Evolutionary conservation across 2,329 filamentous ascomycete genomes (phyloP), one percentile per base, ranked within the genome.

Genomic region (Penicillium sp.): DNA sequence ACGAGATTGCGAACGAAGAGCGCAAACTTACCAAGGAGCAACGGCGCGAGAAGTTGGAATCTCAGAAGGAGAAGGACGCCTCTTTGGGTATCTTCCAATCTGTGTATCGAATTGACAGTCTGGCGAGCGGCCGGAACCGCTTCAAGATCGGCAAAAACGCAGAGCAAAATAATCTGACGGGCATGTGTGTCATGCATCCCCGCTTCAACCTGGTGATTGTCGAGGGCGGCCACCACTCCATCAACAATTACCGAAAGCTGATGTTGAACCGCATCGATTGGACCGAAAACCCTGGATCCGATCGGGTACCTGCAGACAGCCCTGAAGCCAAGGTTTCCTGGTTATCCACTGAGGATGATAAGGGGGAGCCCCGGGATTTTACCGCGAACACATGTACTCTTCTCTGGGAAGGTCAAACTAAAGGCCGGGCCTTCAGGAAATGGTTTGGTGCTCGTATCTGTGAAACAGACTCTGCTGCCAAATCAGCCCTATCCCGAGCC

Each of bases 261-360:
- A 93, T 99, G 90, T 81, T 95, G 43, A 88, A 93, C 66, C 91
- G 94, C 48, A 92, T 97, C 69, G 89, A 96, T 74, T 99, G 95
- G 94, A 89, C 89, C 2, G 93, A 97, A 72, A 96, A 96, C 67
- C 84, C 86, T 0, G 86, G 87, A 2, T 88, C 92, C 0, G 82
- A 86, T 42, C 82, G 69, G 10, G 78, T 75, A 33, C 75, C 78
- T 54, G 79, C 86, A 59, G 82, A 81, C 38, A 87, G 87, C 57
- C 81, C 83, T 56, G 85, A 84, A 58, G 83, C 84, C 1, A 81
- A 87, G 47, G 86, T 86, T 19, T 73, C 80, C 45, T 97, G 92
- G 91, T 80, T 97, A 48, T 84, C 88, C 59, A 86, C 90, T 1
- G 85, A 94, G 69, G 88, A 93, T 69, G 89, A 92, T 58, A 82